Conservation (phyloP, 208 protist species). For the Leishmania martiniquensis region DNA sequence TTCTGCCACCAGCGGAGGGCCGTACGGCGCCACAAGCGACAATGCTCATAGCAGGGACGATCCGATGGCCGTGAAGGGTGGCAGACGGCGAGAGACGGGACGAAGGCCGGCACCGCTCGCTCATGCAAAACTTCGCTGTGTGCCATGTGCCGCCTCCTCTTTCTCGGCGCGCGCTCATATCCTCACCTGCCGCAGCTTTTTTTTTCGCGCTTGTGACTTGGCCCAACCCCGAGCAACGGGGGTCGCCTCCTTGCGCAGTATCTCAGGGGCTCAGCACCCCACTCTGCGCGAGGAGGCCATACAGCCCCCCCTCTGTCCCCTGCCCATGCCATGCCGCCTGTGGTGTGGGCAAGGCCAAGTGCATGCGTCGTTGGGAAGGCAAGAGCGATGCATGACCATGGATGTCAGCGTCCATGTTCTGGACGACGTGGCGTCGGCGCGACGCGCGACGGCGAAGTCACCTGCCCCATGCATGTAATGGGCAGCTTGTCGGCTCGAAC, state of each 20-base stretch:
- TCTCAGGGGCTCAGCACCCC: background rate
- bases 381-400: background rate
- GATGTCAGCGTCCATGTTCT: background rate
- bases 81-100: background rate
- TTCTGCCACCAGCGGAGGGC: background rate
- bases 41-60: background rate
- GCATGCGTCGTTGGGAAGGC: background rate
- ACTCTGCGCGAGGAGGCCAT: background rate
- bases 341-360: background rate
- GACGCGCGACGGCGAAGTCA: background rate
- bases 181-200: too few species aligned
- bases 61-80: too few species aligned
- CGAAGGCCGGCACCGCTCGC: too few species aligned
- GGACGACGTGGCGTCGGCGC: background rate
- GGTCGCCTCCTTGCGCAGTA: background rate
- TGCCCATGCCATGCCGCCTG: background rate
- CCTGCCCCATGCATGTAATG: background rate
- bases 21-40: background rate
- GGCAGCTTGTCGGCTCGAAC: background rate
- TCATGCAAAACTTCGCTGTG: background rate
- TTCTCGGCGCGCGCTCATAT: too few species aligned
- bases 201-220: too few species aligned
- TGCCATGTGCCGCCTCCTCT: background rate
- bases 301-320: background rate
- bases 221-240: too few species aligned